A percentile compares a stretch with the other conserved stretches of the same genome.
phyloP scores from a whole-genome alignment of 164 flowering plant genomes.

The Taxillus chinensis region DNA sequence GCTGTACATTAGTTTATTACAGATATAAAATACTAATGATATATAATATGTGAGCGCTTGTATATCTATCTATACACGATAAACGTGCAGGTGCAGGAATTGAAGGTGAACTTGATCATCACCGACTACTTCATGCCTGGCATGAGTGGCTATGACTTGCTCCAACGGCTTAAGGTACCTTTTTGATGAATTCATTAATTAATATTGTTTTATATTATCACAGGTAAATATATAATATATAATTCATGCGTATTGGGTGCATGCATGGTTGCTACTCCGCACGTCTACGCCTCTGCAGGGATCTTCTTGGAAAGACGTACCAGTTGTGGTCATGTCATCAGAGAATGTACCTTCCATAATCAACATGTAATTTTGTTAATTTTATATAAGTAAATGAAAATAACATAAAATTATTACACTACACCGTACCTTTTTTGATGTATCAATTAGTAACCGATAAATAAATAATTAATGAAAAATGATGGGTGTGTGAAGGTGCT shows the following conservation, averaged over 20 bases:
- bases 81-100: conserved; percentile 11
- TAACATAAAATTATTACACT: too few species aligned
- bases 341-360: conserved; percentile 66
- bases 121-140: conserved; percentile 66
- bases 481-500: conserved; percentile 26
- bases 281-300: conserved; percentile 23
- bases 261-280: not conserved
- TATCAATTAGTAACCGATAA: too few species aligned
- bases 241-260: too few species aligned
- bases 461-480: too few species aligned
- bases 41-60: not conserved
- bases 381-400: not conserved
- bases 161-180: conserved; percentile 40
- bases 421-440: too few species aligned
- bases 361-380: conserved; percentile 26
- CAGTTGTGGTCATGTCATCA: conserved; percentile 68
- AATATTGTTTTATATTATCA: too few species aligned
- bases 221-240: too few species aligned
- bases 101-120: conserved; percentile 50
- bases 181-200: too few species aligned
- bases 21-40: too few species aligned
- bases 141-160: conserved; percentile 55
- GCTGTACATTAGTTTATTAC: too few species aligned
- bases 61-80: not conserved
- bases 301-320: conserved; percentile 56